Conservation (phyloP, 352 stramenopile species). For the Globisporangium irregulare region DNA sequence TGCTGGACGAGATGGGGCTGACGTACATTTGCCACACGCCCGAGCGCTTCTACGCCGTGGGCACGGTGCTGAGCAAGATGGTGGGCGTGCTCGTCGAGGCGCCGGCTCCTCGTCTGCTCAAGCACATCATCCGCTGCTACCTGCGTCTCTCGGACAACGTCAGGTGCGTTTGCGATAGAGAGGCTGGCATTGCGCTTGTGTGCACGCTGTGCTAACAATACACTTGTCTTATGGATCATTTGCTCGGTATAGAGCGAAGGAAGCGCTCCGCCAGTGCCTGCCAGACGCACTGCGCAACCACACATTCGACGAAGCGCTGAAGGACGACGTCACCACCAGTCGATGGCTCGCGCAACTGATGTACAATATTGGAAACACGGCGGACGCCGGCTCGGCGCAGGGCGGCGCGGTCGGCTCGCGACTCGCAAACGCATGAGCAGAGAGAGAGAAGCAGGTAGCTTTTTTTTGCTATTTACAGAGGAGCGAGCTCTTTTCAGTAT, state of each 20-base stretch:
- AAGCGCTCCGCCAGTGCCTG: slow-evolving; percentile 96
- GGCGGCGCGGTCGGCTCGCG: slow-evolving; percentile 17
- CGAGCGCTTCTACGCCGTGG: slow-evolving; percentile 89
- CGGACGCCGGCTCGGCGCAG: slow-evolving; percentile 12
- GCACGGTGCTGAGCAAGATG: slow-evolving; percentile 97
- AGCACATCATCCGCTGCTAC: slow-evolving; percentile 99
- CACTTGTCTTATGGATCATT: not conserved
- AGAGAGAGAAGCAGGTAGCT: not conserved
- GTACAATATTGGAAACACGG: slow-evolving; percentile 80
- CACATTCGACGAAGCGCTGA: slow-evolving; percentile 93
- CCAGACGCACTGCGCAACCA: slow-evolving; percentile 92
- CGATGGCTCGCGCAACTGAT: slow-evolving; percentile 95
- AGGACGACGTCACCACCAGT: slow-evolving; percentile 95
- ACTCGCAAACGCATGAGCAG: slow-evolving; percentile 19
- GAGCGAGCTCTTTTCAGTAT: not conserved
- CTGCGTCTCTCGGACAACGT: slow-evolving; percentile 91
- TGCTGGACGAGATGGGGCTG: slow-evolving; percentile 97
- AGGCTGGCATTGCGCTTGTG: slow-evolving; percentile 4
- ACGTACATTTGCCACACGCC: slow-evolving; percentile 99
- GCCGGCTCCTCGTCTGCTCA: slow-evolving; percentile 94
- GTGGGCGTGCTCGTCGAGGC: slow-evolving; percentile 92
- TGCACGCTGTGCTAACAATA: not conserved
- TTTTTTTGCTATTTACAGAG: slow-evolving; percentile 15
- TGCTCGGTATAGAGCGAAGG: slow-evolving; percentile 80
- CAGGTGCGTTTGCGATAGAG: slow-evolving; percentile 11